Evolutionary conservation across 2,329 filamentous ascomycete genomes (phyloP), one percentile per base, ranked within the genome.

Genomic region (Madurella fahalii): DNA sequence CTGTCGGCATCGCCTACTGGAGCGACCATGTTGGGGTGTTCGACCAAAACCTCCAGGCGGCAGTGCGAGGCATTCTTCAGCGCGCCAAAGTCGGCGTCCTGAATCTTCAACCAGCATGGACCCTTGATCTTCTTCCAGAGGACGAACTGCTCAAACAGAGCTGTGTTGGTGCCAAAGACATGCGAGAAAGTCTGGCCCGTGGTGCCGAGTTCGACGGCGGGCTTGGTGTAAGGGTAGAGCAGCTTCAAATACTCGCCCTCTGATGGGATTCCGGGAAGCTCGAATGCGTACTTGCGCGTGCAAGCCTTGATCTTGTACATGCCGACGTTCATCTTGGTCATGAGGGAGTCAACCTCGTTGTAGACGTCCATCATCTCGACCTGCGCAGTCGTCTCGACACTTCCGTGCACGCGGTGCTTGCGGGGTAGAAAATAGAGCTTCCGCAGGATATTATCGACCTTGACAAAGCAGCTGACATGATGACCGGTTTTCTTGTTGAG

Each of bases 61-160:
- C 94, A 96, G 82, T 95, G 94, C 0, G 94, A 99, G 11, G 91
- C 89, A 64, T 96, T 96, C 71, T 90, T 93, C 62, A 97, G 79
- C 5, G 87, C 78, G 16, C 81, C 80, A 68, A 95, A 96, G 69
- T 96, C 86, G 31, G 89, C 89, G 61, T 88, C 86, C 61, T 91
- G 82, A 52, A 99, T 94, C 67, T 87, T 92, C 44, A 99, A 81
- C 94, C 94, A 99, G 70, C 94, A 97, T 31, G 94, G 94, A 1
- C 94, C 94, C 93, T 96, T 99, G 64, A 99, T 89, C 67, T 96
- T 95, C 74, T 96, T 97, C 89, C 92, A 96, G 5, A 99, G 79
- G 17, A 99, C 94, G 67, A 99, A 99, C 64, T 99, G 94, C 72
- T 99, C 94, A 64, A 99, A 99, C 0, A 99, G 78, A 1, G 90